Evolutionary conservation across 495 filamentous ascomycete genomes (phyloP).

Genomic region (Lepidopterella palustris): DNA sequence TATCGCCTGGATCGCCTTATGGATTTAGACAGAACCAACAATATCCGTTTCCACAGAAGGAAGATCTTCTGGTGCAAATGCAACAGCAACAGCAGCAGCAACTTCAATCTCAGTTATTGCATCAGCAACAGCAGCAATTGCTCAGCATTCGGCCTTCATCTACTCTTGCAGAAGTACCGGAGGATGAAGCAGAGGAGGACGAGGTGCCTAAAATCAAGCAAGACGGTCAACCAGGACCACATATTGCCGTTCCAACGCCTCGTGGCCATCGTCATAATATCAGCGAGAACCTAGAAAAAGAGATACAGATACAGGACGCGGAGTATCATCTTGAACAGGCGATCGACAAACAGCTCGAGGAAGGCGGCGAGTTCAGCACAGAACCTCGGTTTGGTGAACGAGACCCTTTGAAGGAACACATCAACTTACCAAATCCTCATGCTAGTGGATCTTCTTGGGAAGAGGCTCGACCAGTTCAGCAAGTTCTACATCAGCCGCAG

Average conservation of each 20-base stretch:
- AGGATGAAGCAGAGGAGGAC: conserved; percentile 50
- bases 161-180: conserved; percentile 47
- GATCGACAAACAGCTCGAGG: conserved; percentile 62
- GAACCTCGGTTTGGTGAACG: conserved; percentile 37
- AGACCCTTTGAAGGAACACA: neutral
- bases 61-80: conserved; percentile 35
- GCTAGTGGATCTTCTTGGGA: conserved; percentile 40
- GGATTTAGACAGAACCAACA: conserved; percentile 22
- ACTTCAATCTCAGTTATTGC: conserved; percentile 50
- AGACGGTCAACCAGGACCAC: conserved; percentile 41
- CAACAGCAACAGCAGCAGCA: conserved; percentile 54
- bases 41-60: conserved; percentile 28
- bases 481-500: conserved; percentile 54
- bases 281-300: conserved; percentile 70
- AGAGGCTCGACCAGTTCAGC: conserved; percentile 29
- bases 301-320: conserved; percentile 78
- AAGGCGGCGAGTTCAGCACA: conserved; percentile 46
- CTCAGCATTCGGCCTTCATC: conserved; percentile 42
- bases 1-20: conserved; percentile 27
- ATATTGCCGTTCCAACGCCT: conserved; percentile 60
- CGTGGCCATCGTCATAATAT: conserved; percentile 59
- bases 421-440: conserved; percentile 17
- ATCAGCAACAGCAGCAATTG: conserved; percentile 40
- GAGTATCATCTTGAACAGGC: conserved; percentile 75
- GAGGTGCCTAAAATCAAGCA: conserved; percentile 18